phyloP scores from a whole-genome alignment of 495 filamentous ascomycete species.

The Penicillium samsonianum region DNA sequence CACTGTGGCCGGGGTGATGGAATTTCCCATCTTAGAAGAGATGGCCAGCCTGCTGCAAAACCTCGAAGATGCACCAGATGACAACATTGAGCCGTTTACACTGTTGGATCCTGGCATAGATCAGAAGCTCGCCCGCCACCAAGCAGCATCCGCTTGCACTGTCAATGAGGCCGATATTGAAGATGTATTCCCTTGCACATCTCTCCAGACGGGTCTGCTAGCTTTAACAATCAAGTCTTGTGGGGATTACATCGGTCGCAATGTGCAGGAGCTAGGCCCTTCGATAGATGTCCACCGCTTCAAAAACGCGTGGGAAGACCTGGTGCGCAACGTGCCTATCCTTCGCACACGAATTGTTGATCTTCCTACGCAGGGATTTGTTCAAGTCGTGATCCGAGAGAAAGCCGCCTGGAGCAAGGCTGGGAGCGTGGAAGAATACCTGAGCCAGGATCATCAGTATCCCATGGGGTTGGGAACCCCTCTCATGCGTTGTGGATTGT shows the following conservation, averaged over 20 bases:
- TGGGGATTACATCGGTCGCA: neutral
- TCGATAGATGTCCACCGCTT: neutral
- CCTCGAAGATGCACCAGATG: neutral
- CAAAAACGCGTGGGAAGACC: neutral
- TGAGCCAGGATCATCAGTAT: neutral
- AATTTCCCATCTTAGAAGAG: too few species aligned
- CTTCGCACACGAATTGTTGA: neutral
- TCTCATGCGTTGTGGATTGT: neutral
- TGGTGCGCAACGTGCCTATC: neutral
- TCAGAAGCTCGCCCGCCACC: neutral
- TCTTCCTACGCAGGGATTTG: neutral
- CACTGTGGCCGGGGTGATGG: neutral
- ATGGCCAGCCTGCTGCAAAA: too few species aligned
- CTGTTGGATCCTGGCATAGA: neutral
- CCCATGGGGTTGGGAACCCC: neutral
- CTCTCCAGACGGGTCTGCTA: neutral
- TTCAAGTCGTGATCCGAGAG: neutral
- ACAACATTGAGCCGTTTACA: neutral
- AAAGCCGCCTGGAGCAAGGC: neutral
- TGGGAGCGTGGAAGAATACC: too few species aligned
- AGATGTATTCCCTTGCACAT: neutral
- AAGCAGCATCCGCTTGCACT: neutral
- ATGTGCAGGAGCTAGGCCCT: neutral
- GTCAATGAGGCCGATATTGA: neutral
- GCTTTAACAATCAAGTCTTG: neutral